Base-by-base conservation (phyloP, 2,329 filamentous ascomycete species). In the Dendrostoma leiphaemia region DNA sequence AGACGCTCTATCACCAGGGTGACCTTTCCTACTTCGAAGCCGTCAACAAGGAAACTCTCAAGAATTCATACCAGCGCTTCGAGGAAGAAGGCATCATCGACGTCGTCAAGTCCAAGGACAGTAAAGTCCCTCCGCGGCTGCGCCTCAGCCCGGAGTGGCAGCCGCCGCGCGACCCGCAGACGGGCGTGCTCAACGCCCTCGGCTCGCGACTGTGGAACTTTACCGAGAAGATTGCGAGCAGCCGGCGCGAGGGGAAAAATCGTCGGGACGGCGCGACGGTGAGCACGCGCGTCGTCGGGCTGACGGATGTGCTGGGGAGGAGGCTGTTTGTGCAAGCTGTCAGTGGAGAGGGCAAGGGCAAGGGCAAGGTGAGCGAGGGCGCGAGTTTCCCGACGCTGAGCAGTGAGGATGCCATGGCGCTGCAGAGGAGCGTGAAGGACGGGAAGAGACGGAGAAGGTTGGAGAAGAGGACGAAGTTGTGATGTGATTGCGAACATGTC, bases 21-120 rank as follows among this genome's bases (percentile, higher is more conserved):
- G 94, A 99, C 65, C 82, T 99, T 9, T 92, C 88, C 28, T 99
- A 99, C 73, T 97, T 97, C 62, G 94, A 99, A 73, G 92, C 94
- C 3, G 93, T 99, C 60, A 99, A 99, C 77, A 97, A 97, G 64
- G 93, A 99, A 70, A 96, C 92, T 0, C 81, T 99, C 53, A 96
- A 94, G 67, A 99, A 99, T 70, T 88, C 92, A 0, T 97, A 93
- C 71, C 80, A 84, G 34, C 84, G 91, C 15, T 96, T 96, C 65
- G 86, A 92, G 62, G 91, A 97, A 65, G 93, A 97, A 64, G 90
- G 91, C 8, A 95, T 97, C 59, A 79, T 97, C 53, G 75, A 89
- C 41, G 81, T 92, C 0, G 79, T 88, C 28, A 89, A 89, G 63
- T 78, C 79, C 51, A 87, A 85, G 62, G 86, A 88, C 58, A 63